Base-by-base conservation (phyloP, 2,329 filamentous ascomycete species). In the Stagonosporopsis vannaccii region DNA sequence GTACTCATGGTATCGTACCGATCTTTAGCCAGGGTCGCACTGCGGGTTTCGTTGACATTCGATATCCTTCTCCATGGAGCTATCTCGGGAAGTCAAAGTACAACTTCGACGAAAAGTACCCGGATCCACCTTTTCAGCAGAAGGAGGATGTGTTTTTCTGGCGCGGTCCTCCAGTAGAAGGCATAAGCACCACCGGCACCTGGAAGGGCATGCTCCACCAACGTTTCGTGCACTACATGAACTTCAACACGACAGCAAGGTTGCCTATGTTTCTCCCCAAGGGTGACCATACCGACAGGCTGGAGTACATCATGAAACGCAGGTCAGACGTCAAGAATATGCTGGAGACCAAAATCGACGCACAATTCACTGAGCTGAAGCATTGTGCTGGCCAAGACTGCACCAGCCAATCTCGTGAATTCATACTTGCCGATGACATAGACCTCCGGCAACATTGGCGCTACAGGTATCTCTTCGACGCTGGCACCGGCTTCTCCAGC, bases 1-100 rank as follows among this genome's bases (percentile, higher is more conserved):
- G 87, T 0, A 83, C 88, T 1, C 83, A 85, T 58, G 81, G 87
- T 19, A 80, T 95, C 4, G 76, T 90, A 2, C 91, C 91, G 0
- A 79, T 95, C 11, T 95, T 95, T 75, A 90, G 90, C 59, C 83
- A 90, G 55, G 88, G 86, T 44, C 92, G 91, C 65, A 85, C 88
- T 1, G 81, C 84, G 40, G 87, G 87, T 4, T 94, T 90, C 76
- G 86, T 84, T 60, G 91, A 96, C 70, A 90, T 96, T 30, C 75
- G 93, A 20, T 89, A 92, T 48, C 91, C 91, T 0, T 79, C 82
- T 65, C 74, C 83, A 0, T 86, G 84, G 84, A 86, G 86, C 63
- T 87, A 87, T 61, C 74, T 85, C 56, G 82, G 85, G 57, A 86
- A 86, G 68, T 80, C 80, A 12, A 76, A 76, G 58, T 84, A 85